phyloP scores from a whole-genome alignment of 768 basidiomycete genomes.

The Podaxis mareebaensis region DNA sequence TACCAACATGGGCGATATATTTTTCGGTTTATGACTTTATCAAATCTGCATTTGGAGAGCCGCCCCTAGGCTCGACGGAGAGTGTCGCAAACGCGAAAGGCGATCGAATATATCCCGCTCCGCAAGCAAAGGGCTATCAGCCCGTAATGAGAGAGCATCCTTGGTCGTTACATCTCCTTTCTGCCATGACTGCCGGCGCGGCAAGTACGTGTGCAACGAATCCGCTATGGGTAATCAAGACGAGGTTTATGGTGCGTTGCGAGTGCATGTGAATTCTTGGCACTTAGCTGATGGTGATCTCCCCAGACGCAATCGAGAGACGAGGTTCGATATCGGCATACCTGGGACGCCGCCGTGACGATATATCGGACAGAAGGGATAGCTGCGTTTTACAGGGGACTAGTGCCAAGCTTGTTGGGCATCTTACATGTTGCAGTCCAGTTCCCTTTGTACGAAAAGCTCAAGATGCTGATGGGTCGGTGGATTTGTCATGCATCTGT shows the following conservation, averaged over 20 bases:
- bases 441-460: constrained; percentile 93
- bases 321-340: constrained; percentile 83
- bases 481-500: constrained; percentile 21
- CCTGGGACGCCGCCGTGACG: constrained; percentile 83
- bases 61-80: constrained; percentile 42
- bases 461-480: constrained; percentile 87
- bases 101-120: constrained; percentile 73
- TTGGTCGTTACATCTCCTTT: constrained; percentile 87
- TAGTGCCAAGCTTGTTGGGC: constrained; percentile 90
- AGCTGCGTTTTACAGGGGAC: constrained; percentile 90
- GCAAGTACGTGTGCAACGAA: constrained; percentile 92
- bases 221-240: constrained; percentile 99
- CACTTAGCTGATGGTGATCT: constrained; percentile 5
- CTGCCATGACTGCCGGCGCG: constrained; percentile 95
- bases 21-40: constrained; percentile 97
- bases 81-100: constrained; percentile 20
- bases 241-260: constrained; percentile 87
- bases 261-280: background rate
- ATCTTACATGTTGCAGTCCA: constrained; percentile 96
- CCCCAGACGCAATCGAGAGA: constrained; percentile 78
- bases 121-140: constrained; percentile 85
- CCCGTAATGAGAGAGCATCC: constrained; percentile 79
- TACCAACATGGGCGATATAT: constrained; percentile 99
- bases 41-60: constrained; percentile 78
- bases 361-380: constrained; percentile 91